These are phyloP conservation scores for Phialemoniopsis sp. DNA, from an alignment of 2,329 filamentous ascomycete genomes.

Conservation along the genomic window DNA sequence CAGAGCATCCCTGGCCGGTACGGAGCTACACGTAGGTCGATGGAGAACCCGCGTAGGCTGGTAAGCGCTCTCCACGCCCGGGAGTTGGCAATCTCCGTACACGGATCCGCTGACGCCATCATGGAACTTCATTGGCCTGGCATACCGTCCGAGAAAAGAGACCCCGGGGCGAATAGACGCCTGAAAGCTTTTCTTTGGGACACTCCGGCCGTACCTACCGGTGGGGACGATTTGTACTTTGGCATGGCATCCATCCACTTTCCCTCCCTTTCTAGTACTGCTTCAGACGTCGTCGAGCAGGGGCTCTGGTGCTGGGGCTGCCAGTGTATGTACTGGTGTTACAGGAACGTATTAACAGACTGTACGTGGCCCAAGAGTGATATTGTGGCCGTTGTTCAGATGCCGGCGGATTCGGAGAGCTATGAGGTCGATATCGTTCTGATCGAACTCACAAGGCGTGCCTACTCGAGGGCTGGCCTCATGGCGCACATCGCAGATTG, in stretches of 20 bases:
- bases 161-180: too few species aligned
- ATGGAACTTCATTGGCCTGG: too few species aligned
- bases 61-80: too few species aligned
- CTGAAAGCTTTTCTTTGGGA: too few species aligned
- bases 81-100: too few species aligned
- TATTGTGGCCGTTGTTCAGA: slow-evolving; percentile 2
- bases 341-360: too few species aligned
- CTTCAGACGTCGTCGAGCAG: slow-evolving; percentile 11
- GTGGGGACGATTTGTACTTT: slow-evolving; percentile 15
- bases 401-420: background rate
- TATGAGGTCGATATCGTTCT: too few species aligned
- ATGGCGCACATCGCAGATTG: slow-evolving; percentile 14
- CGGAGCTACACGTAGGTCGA: too few species aligned
- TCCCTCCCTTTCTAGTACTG: slow-evolving; percentile 15
- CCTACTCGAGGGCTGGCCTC: slow-evolving; percentile 14
- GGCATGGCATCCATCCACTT: slow-evolving; percentile 19
- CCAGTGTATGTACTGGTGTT: slow-evolving; percentile 4
- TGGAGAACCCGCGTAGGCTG: too few species aligned
- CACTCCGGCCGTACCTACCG: too few species aligned
- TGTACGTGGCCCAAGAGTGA: background rate
- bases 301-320: slow-evolving; percentile 16
- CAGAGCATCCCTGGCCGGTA: too few species aligned
- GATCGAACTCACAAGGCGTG: slow-evolving; percentile 10
- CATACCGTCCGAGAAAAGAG: slow-evolving; percentile 2
- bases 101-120: too few species aligned